Evolutionary conservation across 768 basidiomycete species (phyloP).

Genomic region (Leucogyrophana mollusca): DNA sequence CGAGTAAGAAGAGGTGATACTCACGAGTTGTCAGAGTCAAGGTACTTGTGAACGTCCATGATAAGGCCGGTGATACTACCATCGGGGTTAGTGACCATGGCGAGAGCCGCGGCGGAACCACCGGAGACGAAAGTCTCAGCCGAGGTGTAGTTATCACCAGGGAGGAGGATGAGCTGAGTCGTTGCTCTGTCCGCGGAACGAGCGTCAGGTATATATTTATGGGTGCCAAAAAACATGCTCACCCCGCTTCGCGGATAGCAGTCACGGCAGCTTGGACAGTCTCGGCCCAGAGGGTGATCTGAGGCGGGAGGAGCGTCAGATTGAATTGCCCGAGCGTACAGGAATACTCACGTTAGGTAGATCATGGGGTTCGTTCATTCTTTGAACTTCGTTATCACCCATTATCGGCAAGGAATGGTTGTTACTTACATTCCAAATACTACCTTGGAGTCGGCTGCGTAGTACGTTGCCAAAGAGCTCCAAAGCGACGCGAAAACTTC

Average conservation of each 20-base stretch:
- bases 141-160: constrained; percentile 54
- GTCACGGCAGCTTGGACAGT: constrained; percentile 55
- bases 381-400: constrained; percentile 6
- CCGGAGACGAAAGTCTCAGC: constrained; percentile 45
- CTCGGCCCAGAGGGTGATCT: constrained; percentile 40
- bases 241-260: constrained; percentile 56
- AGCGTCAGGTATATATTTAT: not conserved
- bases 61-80: constrained; percentile 41
- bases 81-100: constrained; percentile 41
- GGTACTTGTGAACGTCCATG: constrained; percentile 59
- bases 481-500: constrained; percentile 48
- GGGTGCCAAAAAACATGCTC: not conserved
- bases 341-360: not conserved
- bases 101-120: constrained; percentile 44
- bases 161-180: constrained; percentile 50
- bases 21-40: constrained; percentile 47
- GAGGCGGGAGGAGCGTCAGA: constrained; percentile 21
- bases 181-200: constrained; percentile 35
- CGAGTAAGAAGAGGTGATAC: constrained; percentile 10
- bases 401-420: too few species aligned
- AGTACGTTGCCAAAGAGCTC: constrained; percentile 47
- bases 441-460: constrained; percentile 36
- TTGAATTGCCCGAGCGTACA: not conserved
- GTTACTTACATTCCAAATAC: constrained; percentile 43
- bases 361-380: constrained; percentile 62